A percentile compares a stretch with the other conserved stretches of the same genome.
These are phyloP conservation scores for Fusarium sp. DNA, from an alignment of 2,329 filamentous ascomycete genomes.

Conservation along the genomic window DNA sequence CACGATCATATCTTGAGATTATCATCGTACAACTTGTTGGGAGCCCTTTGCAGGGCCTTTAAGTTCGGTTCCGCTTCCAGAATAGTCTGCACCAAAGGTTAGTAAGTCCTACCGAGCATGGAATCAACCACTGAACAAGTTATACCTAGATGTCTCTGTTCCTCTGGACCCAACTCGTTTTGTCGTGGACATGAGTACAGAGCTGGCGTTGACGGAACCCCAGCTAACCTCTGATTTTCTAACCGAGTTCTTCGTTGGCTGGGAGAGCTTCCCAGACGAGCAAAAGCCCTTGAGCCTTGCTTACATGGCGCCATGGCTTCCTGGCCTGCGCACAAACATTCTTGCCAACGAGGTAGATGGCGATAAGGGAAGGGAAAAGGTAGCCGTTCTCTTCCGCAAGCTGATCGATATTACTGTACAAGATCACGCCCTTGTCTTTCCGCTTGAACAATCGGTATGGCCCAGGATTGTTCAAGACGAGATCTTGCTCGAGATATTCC, in stretches of 20 bases:
- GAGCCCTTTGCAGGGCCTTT: conserved; percentile 77
- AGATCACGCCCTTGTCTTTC: conserved; percentile 72
- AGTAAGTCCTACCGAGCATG: conserved; percentile 20
- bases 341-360: conserved; percentile 73
- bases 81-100: conserved; percentile 75
- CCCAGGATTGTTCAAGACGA: conserved; percentile 76
- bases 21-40: conserved; percentile 78
- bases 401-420: conserved; percentile 76
- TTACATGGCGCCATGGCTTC: conserved; percentile 80
- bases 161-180: conserved; percentile 76
- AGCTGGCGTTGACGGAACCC: conserved; percentile 74
- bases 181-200: conserved; percentile 76
- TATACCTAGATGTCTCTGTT: conserved; percentile 70
- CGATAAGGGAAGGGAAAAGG: conserved; percentile 77
- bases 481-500: conserved; percentile 75
- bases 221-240: conserved; percentile 79
- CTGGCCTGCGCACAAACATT: conserved; percentile 72
- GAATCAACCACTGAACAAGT: conserved; percentile 4
- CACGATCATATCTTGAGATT: conserved; percentile 72
- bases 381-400: conserved; percentile 75
- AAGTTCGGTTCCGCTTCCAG: conserved; percentile 75
- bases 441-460: conserved; percentile 78
- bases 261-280: conserved; percentile 78
- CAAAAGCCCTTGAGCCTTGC: conserved; percentile 77
- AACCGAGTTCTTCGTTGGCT: conserved; percentile 81